Evolutionary conservation across 441 rosid genomes (phyloP).

Genomic region (Hura crepitans): DNA sequence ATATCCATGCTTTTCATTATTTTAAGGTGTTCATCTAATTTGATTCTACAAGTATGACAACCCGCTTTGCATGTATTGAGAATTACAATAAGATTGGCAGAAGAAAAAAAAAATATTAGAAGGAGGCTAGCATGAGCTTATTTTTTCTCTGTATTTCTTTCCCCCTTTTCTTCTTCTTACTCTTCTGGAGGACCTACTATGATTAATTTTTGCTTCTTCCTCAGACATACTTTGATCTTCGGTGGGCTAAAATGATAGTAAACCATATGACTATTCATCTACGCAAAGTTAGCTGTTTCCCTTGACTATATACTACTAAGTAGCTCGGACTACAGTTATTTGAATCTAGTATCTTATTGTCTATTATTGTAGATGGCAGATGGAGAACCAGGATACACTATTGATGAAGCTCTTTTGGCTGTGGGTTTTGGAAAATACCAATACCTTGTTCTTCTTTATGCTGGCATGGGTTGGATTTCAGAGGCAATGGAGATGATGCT

Average conservation of each 20-base stretch:
- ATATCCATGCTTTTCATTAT: not conserved
- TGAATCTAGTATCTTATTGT: not conserved
- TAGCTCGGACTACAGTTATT: not conserved
- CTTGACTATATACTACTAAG: not conserved
- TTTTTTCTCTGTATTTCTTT: too few relatives aligned
- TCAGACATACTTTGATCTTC: not conserved
- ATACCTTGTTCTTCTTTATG: slow-evolving; percentile 60
- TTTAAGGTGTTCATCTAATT: not conserved
- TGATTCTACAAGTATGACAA: not conserved
- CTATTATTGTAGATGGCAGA: slow-evolving; percentile 45
- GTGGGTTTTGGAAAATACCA: slow-evolving; percentile 91
- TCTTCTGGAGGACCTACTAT: too few relatives aligned
- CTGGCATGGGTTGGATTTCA: slow-evolving; percentile 90
- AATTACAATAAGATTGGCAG: not conserved
- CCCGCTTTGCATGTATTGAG: too few relatives aligned
- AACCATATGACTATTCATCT: not conserved
- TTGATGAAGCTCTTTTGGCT: slow-evolving; percentile 75
- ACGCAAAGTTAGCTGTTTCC: not conserved
- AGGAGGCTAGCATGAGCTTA: too few relatives aligned
- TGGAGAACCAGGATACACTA: slow-evolving; percentile 44
- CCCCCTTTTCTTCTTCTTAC: too few relatives aligned
- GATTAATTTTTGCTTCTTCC: too few relatives aligned
- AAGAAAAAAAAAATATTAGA: too few relatives aligned
- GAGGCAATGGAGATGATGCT: slow-evolving; percentile 99
- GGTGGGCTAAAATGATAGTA: not conserved